Conservation (phyloP, 768 basidiomycete species). For the Psilocybe tampanensis region DNA sequence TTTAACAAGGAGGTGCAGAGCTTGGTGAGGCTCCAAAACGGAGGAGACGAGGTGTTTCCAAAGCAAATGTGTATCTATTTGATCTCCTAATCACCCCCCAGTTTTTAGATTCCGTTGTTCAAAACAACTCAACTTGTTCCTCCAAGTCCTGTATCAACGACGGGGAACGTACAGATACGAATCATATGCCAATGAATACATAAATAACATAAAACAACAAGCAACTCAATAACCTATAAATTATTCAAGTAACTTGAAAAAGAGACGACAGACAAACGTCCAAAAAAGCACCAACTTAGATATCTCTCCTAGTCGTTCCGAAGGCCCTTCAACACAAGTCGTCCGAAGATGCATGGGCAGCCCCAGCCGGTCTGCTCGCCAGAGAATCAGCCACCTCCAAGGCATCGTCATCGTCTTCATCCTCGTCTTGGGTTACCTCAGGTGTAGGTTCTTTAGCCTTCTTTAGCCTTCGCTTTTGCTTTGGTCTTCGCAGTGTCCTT, state of each 20-base stretch:
- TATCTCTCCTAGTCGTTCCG: background rate
- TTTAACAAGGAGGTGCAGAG: too few relatives aligned
- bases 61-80: too few relatives aligned
- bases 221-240: background rate
- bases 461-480: too few relatives aligned
- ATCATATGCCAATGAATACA: background rate
- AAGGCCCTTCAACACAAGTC: conserved; percentile 29
- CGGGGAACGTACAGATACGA: background rate
- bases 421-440: conserved; percentile 5
- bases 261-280: background rate
- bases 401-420: conserved; percentile 1
- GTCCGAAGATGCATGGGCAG: conserved; percentile 19
- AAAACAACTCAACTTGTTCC: too few relatives aligned
- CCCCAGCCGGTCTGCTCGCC: conserved; percentile 7
- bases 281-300: background rate
- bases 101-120: too few relatives aligned
- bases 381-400: conserved; percentile 20
- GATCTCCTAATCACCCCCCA: too few relatives aligned
- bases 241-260: background rate
- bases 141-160: too few relatives aligned
- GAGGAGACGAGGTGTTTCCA: too few relatives aligned
- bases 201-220: background rate
- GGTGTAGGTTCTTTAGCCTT: background rate
- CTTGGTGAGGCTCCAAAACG: too few relatives aligned
- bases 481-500: background rate